Percentiles rank a stretch among this genome's conserved stretches.
These are phyloP conservation scores for Plectranthus barbatus DNA, from an alignment of 257 asterid genomes.

Conservation along the genomic window DNA sequence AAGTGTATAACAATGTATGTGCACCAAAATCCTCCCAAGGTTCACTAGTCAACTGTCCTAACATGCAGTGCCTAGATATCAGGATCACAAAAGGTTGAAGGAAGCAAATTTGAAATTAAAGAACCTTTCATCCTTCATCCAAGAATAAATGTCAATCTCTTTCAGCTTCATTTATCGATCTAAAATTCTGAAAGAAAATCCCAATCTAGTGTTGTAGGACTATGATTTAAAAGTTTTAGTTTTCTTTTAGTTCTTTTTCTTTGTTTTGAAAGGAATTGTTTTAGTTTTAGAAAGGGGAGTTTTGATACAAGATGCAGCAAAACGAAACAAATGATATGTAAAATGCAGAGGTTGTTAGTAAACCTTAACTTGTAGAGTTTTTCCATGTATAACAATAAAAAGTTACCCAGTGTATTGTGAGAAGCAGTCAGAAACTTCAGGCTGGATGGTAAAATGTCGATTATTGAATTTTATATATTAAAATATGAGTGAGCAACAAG, in stretches of 20 bases:
- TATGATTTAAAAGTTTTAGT: neutral
- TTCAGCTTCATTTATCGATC: neutral
- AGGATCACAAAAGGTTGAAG: neutral
- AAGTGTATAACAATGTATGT: neutral
- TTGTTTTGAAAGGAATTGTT: too few species aligned
- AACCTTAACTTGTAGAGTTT: neutral
- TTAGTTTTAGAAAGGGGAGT: neutral
- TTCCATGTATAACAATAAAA: neutral
- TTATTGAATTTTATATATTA: too few species aligned
- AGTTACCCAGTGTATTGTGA: neutral
- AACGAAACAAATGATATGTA: neutral
- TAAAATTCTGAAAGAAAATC: neutral
- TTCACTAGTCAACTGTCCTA: neutral
- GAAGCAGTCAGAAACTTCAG: neutral
- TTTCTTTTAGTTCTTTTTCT: too few species aligned
- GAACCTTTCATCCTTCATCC: neutral
- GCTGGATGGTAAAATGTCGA: neutral
- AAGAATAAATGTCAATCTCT: neutral
- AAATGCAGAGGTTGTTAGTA: neutral
- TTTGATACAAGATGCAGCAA: neutral
- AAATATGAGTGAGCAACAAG: neutral
- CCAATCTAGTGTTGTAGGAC: neutral
- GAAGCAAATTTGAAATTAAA: neutral
- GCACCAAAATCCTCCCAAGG: neutral
- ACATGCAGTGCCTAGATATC: neutral